Conservation (phyloP, 805 yeast genomes). For the Metschnikowia corniflorae region DNA sequence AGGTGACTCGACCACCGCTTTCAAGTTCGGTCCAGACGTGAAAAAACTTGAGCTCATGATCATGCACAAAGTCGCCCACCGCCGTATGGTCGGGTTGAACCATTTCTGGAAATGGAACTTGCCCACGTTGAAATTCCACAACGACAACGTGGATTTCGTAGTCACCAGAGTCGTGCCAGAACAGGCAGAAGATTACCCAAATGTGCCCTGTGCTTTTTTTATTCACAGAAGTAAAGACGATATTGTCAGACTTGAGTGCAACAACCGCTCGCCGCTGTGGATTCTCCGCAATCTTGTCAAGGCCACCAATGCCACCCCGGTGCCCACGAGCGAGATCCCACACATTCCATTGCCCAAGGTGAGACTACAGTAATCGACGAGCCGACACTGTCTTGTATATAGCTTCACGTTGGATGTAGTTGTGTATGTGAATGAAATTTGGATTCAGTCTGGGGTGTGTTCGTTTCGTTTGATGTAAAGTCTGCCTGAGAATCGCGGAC, state of each 20-base stretch:
- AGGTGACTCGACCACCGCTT: constrained; percentile 43
- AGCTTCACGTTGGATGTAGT: constrained; percentile 4
- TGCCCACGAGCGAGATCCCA: constrained; percentile 47
- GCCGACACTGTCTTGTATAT: neutral
- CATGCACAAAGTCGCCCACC: constrained; percentile 35
- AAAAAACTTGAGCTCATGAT: constrained; percentile 50
- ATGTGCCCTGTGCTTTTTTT: constrained; percentile 13
- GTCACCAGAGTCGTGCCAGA: constrained; percentile 47
- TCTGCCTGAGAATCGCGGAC: no score
- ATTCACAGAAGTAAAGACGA: constrained; percentile 12
- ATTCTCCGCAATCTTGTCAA: constrained; percentile 57
- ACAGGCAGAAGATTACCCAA: constrained; percentile 10
- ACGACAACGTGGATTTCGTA: constrained; percentile 62
- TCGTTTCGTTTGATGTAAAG: no score
- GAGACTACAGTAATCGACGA: constrained; percentile 4
- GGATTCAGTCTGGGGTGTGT: no score
- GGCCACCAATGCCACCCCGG: constrained; percentile 48
- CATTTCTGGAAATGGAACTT: constrained; percentile 72
- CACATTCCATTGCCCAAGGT: constrained; percentile 10
- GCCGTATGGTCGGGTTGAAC: constrained; percentile 64
- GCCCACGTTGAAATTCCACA: constrained; percentile 79
- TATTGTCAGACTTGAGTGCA: constrained; percentile 47
- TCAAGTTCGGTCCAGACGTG: constrained; percentile 22
- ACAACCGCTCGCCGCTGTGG: constrained; percentile 42
- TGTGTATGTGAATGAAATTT: neutral